Base-by-base conservation (phyloP, 208 protist species). In the Porcisia hertigi region DNA sequence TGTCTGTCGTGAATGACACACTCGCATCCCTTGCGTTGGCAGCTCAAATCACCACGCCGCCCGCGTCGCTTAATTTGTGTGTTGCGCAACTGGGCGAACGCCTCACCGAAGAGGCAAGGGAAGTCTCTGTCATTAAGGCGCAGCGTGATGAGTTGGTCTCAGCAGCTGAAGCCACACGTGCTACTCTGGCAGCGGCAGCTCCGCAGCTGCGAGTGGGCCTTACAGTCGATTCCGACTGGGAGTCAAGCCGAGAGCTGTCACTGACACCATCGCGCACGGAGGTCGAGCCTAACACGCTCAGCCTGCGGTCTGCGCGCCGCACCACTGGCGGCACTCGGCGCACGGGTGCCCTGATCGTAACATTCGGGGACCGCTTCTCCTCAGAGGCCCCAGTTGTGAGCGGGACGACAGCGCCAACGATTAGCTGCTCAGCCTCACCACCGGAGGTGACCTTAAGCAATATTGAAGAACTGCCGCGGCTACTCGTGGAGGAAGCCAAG, bases 81-180 rank as follows among this genome's bases (percentile, higher is more conserved):
- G n/a, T 77, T 7, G n/a, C 45, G 7, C 34, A n/a, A 34, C 47
- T 82, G 34, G 57, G 57, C 5, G 59, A 57, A 0, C 64, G 67
- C 6, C 72, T 73, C 25, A 55, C 55, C 11, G 72, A 73, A 23
- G 72, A 76, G 43, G 67, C 65, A 1, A 57, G 59, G 36, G 58
- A 77, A n/a, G 55, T 63, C 11, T 49, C 65, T 5, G 3, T 3
- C 12, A 53, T 82, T 11, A 71, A 69, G 49, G 65, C 65, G 11
- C 72, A 82, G 59, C 63, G 77, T 4, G 77, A 82, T 47, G 77
- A 82, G 20, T 49, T 82, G 0, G 72, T 55, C 8, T 67, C 55
- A 0, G 71, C 72, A 39, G 77, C 52, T 36, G 54, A 58, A n/a
- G 39, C 66, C 0, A 55, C 66, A 36, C 57, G 63, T 4, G 34